These are phyloP conservation scores for Trypanosoma congolense DNA, from an alignment of 208 protist genomes.

Conservation along the genomic window DNA sequence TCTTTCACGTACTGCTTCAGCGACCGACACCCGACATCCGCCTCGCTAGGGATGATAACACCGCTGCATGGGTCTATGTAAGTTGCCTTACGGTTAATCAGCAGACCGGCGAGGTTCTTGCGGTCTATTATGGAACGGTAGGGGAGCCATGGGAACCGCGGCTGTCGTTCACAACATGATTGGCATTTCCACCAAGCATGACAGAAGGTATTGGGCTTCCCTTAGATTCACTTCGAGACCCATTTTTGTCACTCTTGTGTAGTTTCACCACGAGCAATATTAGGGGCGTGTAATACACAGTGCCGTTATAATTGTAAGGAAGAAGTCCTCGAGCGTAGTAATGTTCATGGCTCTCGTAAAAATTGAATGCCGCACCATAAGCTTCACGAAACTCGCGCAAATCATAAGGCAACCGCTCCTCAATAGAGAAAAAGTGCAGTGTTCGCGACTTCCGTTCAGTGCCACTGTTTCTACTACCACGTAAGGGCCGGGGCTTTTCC, in stretches of 20 bases:
- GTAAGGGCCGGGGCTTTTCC: too few relatives aligned
- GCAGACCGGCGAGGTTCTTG: slow-evolving; percentile 32
- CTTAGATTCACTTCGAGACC: not conserved
- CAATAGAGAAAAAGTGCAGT: not conserved
- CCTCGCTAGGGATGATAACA: slow-evolving; percentile 42
- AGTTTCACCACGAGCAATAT: slow-evolving; percentile 43
- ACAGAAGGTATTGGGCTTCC: not conserved
- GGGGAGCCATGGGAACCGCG: slow-evolving; percentile 1
- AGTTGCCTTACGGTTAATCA: slow-evolving; percentile 51
- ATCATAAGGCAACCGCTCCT: slow-evolving; percentile 21
- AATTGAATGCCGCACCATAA: slow-evolving; percentile 59
- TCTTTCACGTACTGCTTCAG: slow-evolving; percentile 38
- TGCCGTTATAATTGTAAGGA: slow-evolving; percentile 57
- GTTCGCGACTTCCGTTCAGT: too few relatives aligned
- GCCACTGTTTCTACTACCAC: too few relatives aligned
- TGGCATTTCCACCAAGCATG: too few relatives aligned
- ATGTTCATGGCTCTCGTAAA: slow-evolving; percentile 37
- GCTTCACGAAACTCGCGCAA: slow-evolving; percentile 45
- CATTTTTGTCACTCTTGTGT: not conserved
- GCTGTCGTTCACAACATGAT: not conserved
- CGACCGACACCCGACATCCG: slow-evolving; percentile 22
- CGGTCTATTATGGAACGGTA: slow-evolving; percentile 59
- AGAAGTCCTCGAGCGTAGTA: slow-evolving; percentile 58
- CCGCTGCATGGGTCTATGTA: slow-evolving; percentile 71
- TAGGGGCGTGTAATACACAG: slow-evolving; percentile 70